phyloP scores from a whole-genome alignment of 768 basidiomycete species.

The Amanita inopinata region DNA sequence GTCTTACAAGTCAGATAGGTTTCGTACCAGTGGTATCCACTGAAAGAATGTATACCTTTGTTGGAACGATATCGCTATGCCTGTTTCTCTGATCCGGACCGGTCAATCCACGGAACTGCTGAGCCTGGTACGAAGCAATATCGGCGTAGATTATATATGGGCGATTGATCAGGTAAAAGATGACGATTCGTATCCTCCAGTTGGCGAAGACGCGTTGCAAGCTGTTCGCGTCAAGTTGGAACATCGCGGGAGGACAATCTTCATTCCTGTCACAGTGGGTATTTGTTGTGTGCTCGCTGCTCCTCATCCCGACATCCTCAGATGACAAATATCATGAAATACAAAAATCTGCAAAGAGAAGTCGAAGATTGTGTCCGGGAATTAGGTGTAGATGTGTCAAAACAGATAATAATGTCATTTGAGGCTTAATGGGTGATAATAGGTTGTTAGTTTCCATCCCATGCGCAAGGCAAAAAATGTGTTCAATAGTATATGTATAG shows the following conservation, averaged over 20 bases:
- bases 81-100: conserved; percentile 55
- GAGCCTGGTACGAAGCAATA: not conserved
- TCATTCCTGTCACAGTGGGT: conserved; percentile 18
- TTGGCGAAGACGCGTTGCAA: not conserved
- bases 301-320: conserved; percentile 17
- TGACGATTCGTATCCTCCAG: conserved; percentile 9
- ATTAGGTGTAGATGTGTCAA: conserved; percentile 33
- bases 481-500: too few species aligned
- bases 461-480: too few species aligned
- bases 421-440: not conserved
- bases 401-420: conserved; percentile 19
- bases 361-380: conserved; percentile 33
- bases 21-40: conserved; percentile 66
- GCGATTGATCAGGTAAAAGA: conserved; percentile 1
- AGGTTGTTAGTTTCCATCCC: not conserved
- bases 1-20: conserved; percentile 39
- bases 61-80: conserved; percentile 64
- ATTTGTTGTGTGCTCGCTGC: not conserved
- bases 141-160: conserved; percentile 3
- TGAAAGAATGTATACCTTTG: conserved; percentile 46
- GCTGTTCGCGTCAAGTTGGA: not conserved
- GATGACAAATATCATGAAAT: conserved; percentile 8
- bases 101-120: conserved; percentile 24
- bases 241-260: conserved; percentile 13
- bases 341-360: conserved; percentile 20